Base-by-base conservation (phyloP, 2,329 filamentous ascomycete genomes). In the Penicillium sp. region DNA sequence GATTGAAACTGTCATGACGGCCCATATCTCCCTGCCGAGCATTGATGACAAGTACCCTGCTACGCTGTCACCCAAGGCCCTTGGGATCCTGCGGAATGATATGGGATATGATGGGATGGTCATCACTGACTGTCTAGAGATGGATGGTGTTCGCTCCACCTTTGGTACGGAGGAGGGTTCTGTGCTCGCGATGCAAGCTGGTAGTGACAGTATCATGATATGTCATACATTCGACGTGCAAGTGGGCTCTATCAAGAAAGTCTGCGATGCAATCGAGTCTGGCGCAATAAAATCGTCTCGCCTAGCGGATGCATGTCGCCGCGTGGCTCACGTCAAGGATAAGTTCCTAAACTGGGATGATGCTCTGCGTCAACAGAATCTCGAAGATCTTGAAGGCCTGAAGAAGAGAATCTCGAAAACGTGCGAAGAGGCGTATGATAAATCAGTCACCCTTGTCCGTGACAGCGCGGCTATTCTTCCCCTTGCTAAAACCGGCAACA, bases 201-300 rank as follows among this genome's bases (percentile, higher is more conserved):
- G 79, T 19, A 75, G 73, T 50, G 78, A 81, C 56, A 79, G 75
- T 54, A 65, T 78, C 6, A 79, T 80, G 77, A 68, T 81, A n/a
- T 80, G 77, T 44, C 77, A 80, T 60, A 79, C 77, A 0, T 76
- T 75, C 56, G 66, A 70, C 6, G 72, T 75, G 37, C 78, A 80
- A 58, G 65, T 79, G 18, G 73, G 68, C 4, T 75, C 78, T 1
- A 78, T 80, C 18, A 66, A 78, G 39, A 64, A 68, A 31, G 73
- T 80, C 2, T 70, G 73, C 22, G 60, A 73, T 47, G 77, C 77
- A 16, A 66, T 78, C 0, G 68, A 72, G 41, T 71, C 70, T 24
- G 77, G 76, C 5, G 64, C 68, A 4, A 63, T 81, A 22, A 61
- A 70, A 1, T 53, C 65, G 43, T 55, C 67, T 5, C 66, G 70